A percentile compares a stretch with the other conserved stretches of the same genome.
Evolutionary conservation across 2,329 filamentous ascomycete species (phyloP).

Genomic region (Coniochaeta sp.): DNA sequence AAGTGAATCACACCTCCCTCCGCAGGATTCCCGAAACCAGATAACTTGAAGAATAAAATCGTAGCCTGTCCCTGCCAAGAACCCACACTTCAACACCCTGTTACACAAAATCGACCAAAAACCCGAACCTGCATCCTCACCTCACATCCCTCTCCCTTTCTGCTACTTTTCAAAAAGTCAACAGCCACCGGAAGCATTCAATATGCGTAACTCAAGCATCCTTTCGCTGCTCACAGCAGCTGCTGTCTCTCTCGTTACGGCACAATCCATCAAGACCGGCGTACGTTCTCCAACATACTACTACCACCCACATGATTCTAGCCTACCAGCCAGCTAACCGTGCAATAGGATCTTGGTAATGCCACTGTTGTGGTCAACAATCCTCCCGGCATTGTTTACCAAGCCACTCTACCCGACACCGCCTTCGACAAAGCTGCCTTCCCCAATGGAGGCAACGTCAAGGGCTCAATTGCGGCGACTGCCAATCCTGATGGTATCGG

Average conservation of each 20-base stretch:
- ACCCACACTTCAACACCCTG: not conserved
- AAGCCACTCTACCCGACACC: constrained; percentile 46
- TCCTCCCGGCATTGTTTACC: constrained; percentile 43
- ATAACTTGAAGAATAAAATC: not conserved
- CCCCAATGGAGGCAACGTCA: constrained; percentile 42
- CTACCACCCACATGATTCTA: not conserved
- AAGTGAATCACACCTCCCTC: not conserved
- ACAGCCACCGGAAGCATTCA: not conserved
- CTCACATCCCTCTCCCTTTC: not conserved
- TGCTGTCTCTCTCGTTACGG: not conserved
- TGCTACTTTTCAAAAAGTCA: not conserved
- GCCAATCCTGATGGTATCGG: constrained; percentile 19
- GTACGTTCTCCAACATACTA: not conserved
- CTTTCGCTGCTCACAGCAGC: constrained; percentile 1
- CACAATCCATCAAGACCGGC: not conserved
- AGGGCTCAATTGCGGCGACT: constrained; percentile 23
- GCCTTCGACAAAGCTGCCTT: constrained; percentile 40
- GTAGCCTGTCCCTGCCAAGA: not conserved
- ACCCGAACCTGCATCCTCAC: not conserved
- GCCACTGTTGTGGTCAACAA: constrained; percentile 44
- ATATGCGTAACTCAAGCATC: not conserved
- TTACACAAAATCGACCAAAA: not conserved
- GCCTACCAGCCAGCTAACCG: not conserved
- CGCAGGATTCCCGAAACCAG: not conserved
- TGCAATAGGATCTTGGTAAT: constrained; percentile 30